These are phyloP conservation scores for Ilyonectria mors-panacis DNA, from an alignment of 2,329 filamentous ascomycete species.

Conservation along the genomic window DNA sequence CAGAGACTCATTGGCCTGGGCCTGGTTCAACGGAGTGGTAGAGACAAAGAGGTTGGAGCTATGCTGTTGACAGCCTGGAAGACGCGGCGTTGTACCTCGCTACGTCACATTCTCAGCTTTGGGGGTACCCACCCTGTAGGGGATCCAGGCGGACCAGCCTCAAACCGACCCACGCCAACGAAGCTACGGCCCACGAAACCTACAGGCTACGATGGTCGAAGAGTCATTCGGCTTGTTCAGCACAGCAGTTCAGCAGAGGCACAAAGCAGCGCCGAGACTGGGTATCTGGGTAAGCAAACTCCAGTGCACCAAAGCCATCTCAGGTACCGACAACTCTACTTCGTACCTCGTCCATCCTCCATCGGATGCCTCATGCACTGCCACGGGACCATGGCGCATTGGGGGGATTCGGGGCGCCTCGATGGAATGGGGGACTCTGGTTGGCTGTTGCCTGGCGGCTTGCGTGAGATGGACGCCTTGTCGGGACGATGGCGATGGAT, in stretches of 20 bases:
- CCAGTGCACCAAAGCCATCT: background rate
- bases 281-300: no score
- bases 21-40: background rate
- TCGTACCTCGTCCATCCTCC: conserved; percentile 5
- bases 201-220: background rate
- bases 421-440: conserved; percentile 24
- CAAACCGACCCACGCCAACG: background rate
- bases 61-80: background rate
- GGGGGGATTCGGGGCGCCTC: conserved; percentile 33
- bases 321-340: background rate
- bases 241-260: no score
- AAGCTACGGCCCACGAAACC: background rate
- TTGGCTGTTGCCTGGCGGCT: conserved; percentile 34
- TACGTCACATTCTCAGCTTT: conserved; percentile 8
- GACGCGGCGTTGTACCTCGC: conserved; percentile 1
- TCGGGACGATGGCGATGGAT: conserved; percentile 20
- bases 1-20: background rate
- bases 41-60: background rate
- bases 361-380: conserved; percentile 51
- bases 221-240: no score
- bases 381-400: conserved; percentile 49
- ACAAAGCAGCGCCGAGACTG: no score
- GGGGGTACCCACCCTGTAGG: conserved; percentile 1
- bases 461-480: conserved; percentile 30
- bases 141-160: background rate